Base-by-base conservation (phyloP, 1,284 basidiomycete genomes). In the Rhodotorula sp. region DNA sequence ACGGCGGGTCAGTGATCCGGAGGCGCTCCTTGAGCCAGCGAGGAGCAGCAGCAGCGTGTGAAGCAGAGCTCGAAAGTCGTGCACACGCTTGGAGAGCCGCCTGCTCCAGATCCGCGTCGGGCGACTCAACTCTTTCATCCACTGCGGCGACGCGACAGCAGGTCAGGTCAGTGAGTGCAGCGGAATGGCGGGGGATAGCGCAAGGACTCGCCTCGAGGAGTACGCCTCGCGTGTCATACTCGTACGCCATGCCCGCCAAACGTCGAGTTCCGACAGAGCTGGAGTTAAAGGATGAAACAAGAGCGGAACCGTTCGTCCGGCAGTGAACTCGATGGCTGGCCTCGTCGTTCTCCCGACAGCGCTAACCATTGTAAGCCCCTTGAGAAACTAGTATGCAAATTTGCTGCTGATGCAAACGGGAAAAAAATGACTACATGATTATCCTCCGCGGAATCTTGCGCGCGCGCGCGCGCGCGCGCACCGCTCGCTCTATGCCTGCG, bases 221-320 rank as follows among this genome's bases (percentile, higher is more conserved):
- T 1, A 77, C 74, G 6, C 69, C 64, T 23, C 71, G 70, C 0
- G 69, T 70, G 46, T 77, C 76, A 51, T 77, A 77, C 29, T 77
- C 73, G 56, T 67, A 70, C 0, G 73, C 60, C 71, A 75, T 72
- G 2, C 34, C 52, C 4, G 16, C n/a, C 3, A 23, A 1, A 8
- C 16, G 48, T 43, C 34, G 34, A 43, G 39, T 34, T 34, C 34
- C 34, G 34, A 34, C 34, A 34, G 5, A 34, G 34, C 4, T 39
- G 34, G 1, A 23, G 8, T 31, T 7, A 10, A 1, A 21, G 23
- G 56, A 18, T 16, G 29, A 34, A 20, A 18, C 29, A 6, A 18
- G 5, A 31, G 23, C 15, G 56, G 26, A 16, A 26, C 6, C 26
- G 23, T 3, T 26, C 34, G 4, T 34, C 34, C 34, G 34, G 34